Base-by-base conservation (phyloP, 2,329 filamentous ascomycete species). In the Blumeriella jaapii region DNA sequence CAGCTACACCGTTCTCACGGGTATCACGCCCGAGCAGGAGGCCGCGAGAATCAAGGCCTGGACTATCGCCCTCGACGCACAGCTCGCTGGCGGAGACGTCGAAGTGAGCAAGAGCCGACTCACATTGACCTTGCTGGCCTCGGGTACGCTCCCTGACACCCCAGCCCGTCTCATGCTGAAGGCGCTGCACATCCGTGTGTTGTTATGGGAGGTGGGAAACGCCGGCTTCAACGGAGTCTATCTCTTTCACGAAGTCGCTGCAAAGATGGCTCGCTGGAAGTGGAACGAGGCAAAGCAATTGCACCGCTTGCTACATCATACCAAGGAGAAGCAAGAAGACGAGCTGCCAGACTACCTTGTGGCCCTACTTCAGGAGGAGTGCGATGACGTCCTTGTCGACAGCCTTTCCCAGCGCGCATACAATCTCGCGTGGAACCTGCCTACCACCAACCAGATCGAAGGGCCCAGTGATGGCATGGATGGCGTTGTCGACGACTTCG, bases 1-100 rank as follows among this genome's bases (percentile, higher is more conserved):
- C 17, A 67, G 79, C 7, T 95, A 91, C 55, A 79, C 86, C 38
- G 68, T 76, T 54, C 61, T 93, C 24, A 89, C 82, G 2, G 84
- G 85, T 0, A 72, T 82, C 30, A 89, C 80, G 2, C 76, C 81
- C 47, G 85, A 94, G 39, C 79, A 93, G 56, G 89, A 95, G 57
- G 74, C 71, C 33, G 87, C 84, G 5, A 74, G 89, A 17, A 71
- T 93, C 51, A 91, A 93, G 61, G 84, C 86, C 0, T 96, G 89
- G 89, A 73, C 80, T 20, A 94, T 94, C 51, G 87, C 87, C 10
- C 71, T 95, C 36, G 89, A 96, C 58, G 86, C 89, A 16, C 89
- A 95, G 57, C 69, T 96, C 13, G 84, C 84, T 7, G 89, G 89
- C 26, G 87, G 89, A 10, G 89, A 95, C 58, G 72, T 79, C 6